phyloP scores from a whole-genome alignment of 2,329 filamentous ascomycete species.

The Dryadomyces quercivorus region DNA sequence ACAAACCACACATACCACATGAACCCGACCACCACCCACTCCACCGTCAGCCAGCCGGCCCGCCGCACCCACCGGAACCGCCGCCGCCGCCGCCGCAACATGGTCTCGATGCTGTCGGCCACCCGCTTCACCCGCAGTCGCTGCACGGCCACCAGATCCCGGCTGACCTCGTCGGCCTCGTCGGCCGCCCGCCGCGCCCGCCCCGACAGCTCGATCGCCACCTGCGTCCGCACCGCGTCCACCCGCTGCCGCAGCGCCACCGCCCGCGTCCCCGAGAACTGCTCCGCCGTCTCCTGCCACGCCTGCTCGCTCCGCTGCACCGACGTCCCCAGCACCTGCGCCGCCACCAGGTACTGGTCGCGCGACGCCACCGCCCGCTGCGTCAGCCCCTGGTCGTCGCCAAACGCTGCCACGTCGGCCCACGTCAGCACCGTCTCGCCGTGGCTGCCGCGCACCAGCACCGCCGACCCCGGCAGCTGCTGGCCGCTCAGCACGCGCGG shows the following conservation, averaged over 20 bases:
- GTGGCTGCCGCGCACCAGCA: not conserved
- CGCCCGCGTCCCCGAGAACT: constrained; percentile 44
- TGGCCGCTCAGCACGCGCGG: no score
- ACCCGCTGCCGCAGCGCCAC: constrained; percentile 38
- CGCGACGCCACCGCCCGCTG: constrained; percentile 24
- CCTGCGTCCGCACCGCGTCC: constrained; percentile 31
- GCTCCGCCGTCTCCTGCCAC: constrained; percentile 49
- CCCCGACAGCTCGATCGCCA: constrained; percentile 41
- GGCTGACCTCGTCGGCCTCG: constrained; percentile 66
- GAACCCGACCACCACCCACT: constrained; percentile 77
- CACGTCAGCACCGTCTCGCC: constrained; percentile 20
- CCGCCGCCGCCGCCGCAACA: constrained; percentile 55
- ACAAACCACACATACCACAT: constrained; percentile 95
- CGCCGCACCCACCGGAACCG: constrained; percentile 63
- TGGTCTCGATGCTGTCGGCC: constrained; percentile 65
- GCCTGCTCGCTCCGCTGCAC: constrained; percentile 34
- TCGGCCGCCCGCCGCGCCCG: constrained; percentile 59
- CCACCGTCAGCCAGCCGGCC: constrained; percentile 68
- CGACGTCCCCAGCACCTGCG: constrained; percentile 35
- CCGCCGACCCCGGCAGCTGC: no score
- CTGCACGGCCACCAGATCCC: constrained; percentile 63
- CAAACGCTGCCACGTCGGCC: constrained; percentile 31
- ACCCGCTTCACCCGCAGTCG: constrained; percentile 72
- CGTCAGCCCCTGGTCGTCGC: constrained; percentile 21
- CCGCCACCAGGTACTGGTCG: constrained; percentile 39